Evolutionary conservation across 2,329 filamentous ascomycete genomes (phyloP).

Genomic region (Zymoseptoria passerinii): DNA sequence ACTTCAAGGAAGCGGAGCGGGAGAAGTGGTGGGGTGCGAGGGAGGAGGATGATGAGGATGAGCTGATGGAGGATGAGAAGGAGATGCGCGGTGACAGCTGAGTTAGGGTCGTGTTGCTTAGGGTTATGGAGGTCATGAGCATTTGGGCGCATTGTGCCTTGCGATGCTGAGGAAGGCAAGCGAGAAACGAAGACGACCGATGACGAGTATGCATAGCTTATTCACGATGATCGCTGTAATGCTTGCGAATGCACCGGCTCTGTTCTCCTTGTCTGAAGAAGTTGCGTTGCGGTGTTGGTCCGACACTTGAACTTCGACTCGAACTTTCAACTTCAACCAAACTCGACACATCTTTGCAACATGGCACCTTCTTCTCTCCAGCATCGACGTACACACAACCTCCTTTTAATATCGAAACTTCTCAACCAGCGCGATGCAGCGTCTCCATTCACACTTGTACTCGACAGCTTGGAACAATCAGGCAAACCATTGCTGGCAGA

Average conservation of each 20-base stretch:
- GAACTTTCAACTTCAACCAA: background rate
- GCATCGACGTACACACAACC: constrained; percentile 73
- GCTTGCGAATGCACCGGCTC: background rate
- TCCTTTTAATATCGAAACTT: constrained; percentile 74
- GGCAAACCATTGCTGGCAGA: constrained; percentile 62
- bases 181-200: background rate
- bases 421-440: constrained; percentile 69
- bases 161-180: background rate
- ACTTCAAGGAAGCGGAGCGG: constrained; percentile 46
- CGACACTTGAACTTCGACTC: constrained; percentile 1
- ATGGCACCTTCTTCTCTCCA: constrained; percentile 52
- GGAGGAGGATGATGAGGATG: constrained; percentile 3
- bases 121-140: background rate
- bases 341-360: constrained; percentile 1
- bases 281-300: background rate
- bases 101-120: background rate
- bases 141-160: background rate
- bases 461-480: constrained; percentile 79
- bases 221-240: too few species aligned
- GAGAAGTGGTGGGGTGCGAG: constrained; percentile 48
- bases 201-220: too few species aligned
- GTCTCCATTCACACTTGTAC: constrained; percentile 76
- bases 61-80: background rate
- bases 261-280: background rate
- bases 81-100: background rate